These are phyloP conservation scores for Nitzschia inconspicua DNA, from an alignment of 108 stramenopile species.

Conservation along the genomic window DNA sequence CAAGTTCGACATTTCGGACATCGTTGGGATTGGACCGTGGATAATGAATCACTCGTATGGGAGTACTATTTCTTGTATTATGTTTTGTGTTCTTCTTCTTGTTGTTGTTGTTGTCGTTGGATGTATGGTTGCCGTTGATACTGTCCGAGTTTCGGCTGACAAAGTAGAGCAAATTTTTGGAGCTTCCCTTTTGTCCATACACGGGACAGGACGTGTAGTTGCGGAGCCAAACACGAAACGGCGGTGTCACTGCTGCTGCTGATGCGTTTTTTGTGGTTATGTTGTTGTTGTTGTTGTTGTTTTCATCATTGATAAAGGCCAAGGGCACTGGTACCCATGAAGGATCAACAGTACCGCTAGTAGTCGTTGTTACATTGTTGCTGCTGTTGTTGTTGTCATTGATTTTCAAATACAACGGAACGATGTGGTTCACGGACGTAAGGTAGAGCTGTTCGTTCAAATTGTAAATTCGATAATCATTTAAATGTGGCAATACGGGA, in stretches of 20 bases:
- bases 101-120: no score
- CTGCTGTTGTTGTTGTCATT: not conserved
- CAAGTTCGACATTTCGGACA: not conserved
- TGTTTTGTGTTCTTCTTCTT: no score
- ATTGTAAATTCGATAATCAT: slow-evolving; percentile 9
- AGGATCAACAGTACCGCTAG: no score
- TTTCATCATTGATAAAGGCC: not conserved
- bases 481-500: not conserved
- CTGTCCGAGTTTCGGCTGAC: no score
- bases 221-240: not conserved
- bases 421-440: not conserved
- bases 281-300: not conserved
- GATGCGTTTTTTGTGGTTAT: not conserved
- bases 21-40: not conserved
- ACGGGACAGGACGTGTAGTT: not conserved
- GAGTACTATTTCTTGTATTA: no score
- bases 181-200: not conserved
- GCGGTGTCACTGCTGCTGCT: not conserved
- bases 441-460: slow-evolving; percentile 3
- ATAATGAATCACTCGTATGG: no score
- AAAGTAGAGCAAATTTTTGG: not conserved
- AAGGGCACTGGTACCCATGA: no score
- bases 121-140: not conserved
- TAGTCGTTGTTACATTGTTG: no score
- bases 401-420: slow-evolving; percentile 1